phyloP scores from a whole-genome alignment of 352 stramenopile genomes.

The Pythium utonaiense region DNA sequence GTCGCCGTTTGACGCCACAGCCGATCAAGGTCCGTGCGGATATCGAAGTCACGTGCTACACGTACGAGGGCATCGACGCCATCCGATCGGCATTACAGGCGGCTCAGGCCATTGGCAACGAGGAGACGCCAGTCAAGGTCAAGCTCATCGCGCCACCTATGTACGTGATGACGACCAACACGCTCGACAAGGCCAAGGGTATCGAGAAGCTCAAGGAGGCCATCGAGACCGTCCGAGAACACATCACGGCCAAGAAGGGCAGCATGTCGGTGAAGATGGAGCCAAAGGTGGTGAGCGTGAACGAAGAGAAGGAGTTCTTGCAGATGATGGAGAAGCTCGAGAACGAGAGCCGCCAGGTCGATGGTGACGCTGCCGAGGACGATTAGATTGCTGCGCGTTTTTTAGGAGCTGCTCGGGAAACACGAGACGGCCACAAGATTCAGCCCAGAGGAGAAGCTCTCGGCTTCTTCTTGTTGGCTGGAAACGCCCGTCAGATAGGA shows the following conservation, averaged over 20 bases:
- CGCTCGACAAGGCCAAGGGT: conserved; percentile 97
- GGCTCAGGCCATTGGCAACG: conserved; percentile 77
- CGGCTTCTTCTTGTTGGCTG: not conserved
- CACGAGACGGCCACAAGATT: not conserved
- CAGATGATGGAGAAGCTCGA: conserved; percentile 99
- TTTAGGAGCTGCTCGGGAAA: conserved; percentile 10
- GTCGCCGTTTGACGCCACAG: conserved; percentile 95
- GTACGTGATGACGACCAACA: conserved; percentile 99
- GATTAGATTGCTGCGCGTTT: conserved; percentile 28
- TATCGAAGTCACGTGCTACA: conserved; percentile 99
- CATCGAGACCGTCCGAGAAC: conserved; percentile 93
- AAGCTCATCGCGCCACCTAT: conserved; percentile 99
- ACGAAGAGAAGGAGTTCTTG: conserved; percentile 98
- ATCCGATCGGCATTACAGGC: conserved; percentile 95
- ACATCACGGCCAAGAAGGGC: conserved; percentile 95
- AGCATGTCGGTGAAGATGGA: conserved; percentile 98
- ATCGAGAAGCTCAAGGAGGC: conserved; percentile 95
- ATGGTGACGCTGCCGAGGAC: conserved; percentile 97
- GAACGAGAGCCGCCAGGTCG: conserved; percentile 98
- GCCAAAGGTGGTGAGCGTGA: conserved; percentile 97
- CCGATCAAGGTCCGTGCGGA: conserved; percentile 99
- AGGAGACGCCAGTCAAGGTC: conserved; percentile 96
- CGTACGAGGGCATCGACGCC: conserved; percentile 99
- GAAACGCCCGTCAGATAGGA: conserved; percentile 3
- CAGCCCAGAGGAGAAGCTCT: not conserved